Base-by-base conservation (phyloP, 805 yeast species). In the Blastobotrys americana region DNA sequence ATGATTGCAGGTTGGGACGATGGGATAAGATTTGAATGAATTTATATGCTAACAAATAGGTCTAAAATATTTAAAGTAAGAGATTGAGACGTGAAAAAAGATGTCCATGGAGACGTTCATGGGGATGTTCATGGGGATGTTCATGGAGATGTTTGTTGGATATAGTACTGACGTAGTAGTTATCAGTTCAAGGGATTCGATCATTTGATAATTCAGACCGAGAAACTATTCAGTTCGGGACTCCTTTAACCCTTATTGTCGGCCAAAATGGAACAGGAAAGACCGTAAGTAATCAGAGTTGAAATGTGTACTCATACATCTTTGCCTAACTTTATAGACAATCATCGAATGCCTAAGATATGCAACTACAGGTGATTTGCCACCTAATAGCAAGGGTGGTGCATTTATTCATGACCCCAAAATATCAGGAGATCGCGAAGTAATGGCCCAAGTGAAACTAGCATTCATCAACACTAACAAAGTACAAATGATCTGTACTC, bases 261-360 rank as follows among this genome's bases (percentile, higher is more conserved):
- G 99, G 99, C 0, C 84, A 84, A 42, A 93, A 93, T 64, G 97
- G 98, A 25, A 83, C 95, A 22, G 98, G 98, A 8, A 90, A 93
- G 61, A 93, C 97, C 0, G 69, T 63, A 44, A 31, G 64, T 58
- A 23, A 20, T 18, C 20, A 15, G 15, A 2, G 41, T 15, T 13
- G 10, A 28, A 2, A 13, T 10, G 21, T 3, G 15, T 15, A 5
- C 21, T 37, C 8, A 18, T 10, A 10, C 13, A n/a, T 10, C 10
- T 10, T n/a, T n/a, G 33, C 42, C 22, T 8, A 10, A 21, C 38
- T 13, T 5, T 25, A n/a, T 18, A 64, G 59, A 89, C 97, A 0
- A 81, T 93, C 46, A 94, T 93, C 50, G 99, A 93, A 63, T 88
- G 97, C 60, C 70, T 93, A 48, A 77, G 88, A 59, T 93, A 88